Conservation (phyloP, 2,329 filamentous ascomycete genomes). For the Hansfordia pulvinata region DNA sequence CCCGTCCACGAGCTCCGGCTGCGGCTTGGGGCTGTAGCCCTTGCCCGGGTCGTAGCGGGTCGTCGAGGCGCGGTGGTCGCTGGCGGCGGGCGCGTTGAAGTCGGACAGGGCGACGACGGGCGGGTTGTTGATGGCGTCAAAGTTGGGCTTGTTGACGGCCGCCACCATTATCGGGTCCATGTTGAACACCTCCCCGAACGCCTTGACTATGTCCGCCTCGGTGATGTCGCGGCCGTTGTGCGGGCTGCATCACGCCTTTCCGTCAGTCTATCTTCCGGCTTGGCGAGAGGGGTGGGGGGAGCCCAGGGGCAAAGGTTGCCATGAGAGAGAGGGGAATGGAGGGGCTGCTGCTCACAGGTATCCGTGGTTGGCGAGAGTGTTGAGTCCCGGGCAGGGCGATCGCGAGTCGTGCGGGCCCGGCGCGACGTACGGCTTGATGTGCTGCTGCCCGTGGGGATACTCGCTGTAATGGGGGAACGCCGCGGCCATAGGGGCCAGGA, state of each 20-base stretch:
- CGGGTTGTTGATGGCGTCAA: neutral
- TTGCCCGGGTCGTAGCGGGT: conserved; percentile 6
- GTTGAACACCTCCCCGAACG: neutral
- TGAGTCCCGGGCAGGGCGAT: conserved; percentile 9
- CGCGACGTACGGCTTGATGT: conserved; percentile 6
- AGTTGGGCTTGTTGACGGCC: neutral
- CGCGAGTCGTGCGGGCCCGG: conserved; percentile 8
- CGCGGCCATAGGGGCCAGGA: too few relatives aligned
- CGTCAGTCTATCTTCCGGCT: conserved; percentile 1
- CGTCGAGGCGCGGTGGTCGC: conserved; percentile 8
- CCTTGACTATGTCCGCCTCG: neutral
- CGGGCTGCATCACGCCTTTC: neutral
- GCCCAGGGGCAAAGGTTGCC: too few relatives aligned
- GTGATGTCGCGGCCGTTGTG: conserved; percentile 1
- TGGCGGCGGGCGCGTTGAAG: conserved; percentile 4
- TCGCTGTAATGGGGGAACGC: too few relatives aligned
- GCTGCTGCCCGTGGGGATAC: too few relatives aligned
- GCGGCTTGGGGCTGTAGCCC: conserved; percentile 6
- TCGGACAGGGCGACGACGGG: conserved; percentile 3
- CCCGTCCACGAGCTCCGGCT: conserved; percentile 5
- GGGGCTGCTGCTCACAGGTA: conserved; percentile 6
- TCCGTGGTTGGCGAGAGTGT: conserved; percentile 11
- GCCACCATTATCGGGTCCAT: neutral
- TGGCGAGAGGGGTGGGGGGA: too few relatives aligned
- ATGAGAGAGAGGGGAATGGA: neutral